Conservation (phyloP, 306 rosid genomes). For the Casuarina cunninghamiana region DNA sequence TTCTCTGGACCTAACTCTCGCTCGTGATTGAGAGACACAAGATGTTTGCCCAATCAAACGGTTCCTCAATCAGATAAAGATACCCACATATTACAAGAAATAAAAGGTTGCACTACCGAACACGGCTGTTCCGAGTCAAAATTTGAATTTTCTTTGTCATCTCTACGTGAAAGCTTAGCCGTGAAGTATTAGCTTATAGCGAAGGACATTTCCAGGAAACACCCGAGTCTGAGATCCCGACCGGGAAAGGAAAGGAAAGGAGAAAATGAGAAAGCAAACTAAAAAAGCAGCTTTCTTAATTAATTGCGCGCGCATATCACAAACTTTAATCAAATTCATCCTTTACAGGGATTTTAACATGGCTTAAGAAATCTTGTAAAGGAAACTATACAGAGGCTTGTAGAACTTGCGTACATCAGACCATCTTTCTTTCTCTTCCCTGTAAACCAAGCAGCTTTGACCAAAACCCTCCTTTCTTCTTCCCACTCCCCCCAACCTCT, state of each 20-base stretch:
- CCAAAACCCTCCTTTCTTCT: slow-evolving; percentile 60
- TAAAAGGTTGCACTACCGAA: neutral
- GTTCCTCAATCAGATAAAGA: too few species aligned
- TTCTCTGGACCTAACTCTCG: neutral
- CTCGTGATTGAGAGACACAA: neutral
- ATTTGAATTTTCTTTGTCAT: neutral
- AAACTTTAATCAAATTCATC: neutral
- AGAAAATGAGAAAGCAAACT: neutral
- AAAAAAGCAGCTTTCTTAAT: neutral
- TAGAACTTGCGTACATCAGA: slow-evolving; percentile 35
- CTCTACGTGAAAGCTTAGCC: neutral
- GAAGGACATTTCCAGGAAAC: neutral
- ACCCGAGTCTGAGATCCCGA: neutral
- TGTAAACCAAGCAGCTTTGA: slow-evolving; percentile 53
- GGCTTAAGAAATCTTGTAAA: neutral
- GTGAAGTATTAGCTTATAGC: neutral
- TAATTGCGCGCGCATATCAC: neutral
- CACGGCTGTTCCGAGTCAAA: slow-evolving; percentile 8
- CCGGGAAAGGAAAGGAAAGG: neutral
- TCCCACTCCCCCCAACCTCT: slow-evolving; percentile 18
- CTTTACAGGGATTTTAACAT: neutral
- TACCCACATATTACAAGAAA: neutral
- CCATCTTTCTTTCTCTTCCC: slow-evolving; percentile 45
- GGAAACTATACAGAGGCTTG: slow-evolving; percentile 10
- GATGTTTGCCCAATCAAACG: neutral